Evolutionary conservation across 352 stramenopile species (phyloP).

Genomic region (Pythium rhizo-oryzae): DNA sequence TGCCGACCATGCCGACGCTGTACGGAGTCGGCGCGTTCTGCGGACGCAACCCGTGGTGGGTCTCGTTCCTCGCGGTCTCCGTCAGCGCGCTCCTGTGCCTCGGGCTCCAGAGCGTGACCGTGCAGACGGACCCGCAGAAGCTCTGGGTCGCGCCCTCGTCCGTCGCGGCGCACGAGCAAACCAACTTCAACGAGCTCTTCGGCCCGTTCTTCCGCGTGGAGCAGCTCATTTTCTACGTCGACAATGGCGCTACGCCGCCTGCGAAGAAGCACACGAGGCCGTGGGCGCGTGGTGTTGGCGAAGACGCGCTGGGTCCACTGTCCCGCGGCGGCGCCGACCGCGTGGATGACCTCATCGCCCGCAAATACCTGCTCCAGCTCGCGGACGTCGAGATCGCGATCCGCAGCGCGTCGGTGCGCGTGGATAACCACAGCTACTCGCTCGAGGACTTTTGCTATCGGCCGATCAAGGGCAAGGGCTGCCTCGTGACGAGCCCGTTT

Average conservation of each 20-base stretch:
- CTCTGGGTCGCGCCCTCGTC: constrained; percentile 79
- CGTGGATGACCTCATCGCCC: constrained; percentile 60
- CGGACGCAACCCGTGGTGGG: constrained; percentile 45
- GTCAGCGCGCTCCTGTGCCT: constrained; percentile 63
- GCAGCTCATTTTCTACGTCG: constrained; percentile 85
- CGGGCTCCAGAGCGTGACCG: constrained; percentile 53
- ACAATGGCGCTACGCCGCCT: neutral
- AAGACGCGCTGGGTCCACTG: neutral
- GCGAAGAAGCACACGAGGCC: neutral
- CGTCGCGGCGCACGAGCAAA: constrained; percentile 62
- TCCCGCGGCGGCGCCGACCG: constrained; percentile 10
- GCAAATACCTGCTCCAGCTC: constrained; percentile 57
- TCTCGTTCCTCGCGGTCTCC: constrained; percentile 47
- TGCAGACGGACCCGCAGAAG: constrained; percentile 80
- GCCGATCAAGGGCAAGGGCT: constrained; percentile 78
- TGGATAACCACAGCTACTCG: constrained; percentile 39
- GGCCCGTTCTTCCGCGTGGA: constrained; percentile 86
- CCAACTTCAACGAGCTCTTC: constrained; percentile 80
- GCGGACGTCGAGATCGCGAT: constrained; percentile 72
- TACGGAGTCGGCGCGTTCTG: constrained; percentile 60
- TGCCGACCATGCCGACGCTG: constrained; percentile 48
- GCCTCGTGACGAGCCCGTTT: constrained; percentile 80
- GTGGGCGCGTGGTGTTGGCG: neutral
- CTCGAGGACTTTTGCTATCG: constrained; percentile 82
- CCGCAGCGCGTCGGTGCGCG: constrained; percentile 29